Evolutionary conservation across 176 grass and related monocot species (phyloP).

Genomic region (Eragrostis curvula): DNA sequence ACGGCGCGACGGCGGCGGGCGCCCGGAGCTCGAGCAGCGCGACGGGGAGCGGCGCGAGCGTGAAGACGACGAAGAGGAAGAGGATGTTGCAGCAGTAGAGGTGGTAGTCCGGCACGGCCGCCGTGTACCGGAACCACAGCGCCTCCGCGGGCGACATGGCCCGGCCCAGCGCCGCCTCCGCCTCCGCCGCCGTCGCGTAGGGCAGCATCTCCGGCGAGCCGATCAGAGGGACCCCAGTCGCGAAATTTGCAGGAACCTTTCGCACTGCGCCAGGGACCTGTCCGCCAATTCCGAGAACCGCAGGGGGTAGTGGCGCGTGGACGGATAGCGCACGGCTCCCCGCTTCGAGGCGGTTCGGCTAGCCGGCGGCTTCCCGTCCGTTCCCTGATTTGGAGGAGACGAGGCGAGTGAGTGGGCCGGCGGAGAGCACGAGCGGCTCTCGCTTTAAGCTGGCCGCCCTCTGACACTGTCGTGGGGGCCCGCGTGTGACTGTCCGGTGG

Average conservation of each 20-base stretch:
- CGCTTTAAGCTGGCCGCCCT: background rate
- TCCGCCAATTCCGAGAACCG: background rate
- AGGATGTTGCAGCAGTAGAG: constrained; percentile 78
- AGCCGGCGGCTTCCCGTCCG: background rate
- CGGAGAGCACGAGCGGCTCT: background rate
- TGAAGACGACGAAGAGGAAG: constrained; percentile 81
- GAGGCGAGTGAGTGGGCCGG: constrained; percentile 4
- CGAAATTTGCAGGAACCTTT: background rate
- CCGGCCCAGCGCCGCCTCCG: constrained; percentile 80
- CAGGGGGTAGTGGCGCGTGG: no score
- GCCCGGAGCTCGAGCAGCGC: constrained; percentile 74
- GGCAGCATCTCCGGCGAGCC: constrained; percentile 64
- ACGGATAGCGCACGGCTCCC: background rate
- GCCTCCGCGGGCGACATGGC: constrained; percentile 59
- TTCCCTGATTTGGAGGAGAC: background rate
- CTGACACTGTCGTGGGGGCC: background rate
- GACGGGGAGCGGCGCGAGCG: constrained; percentile 79
- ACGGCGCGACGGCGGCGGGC: constrained; percentile 51
- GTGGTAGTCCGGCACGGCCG: constrained; percentile 61
- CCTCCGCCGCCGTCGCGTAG: constrained; percentile 69
- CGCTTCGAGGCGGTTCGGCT: background rate
- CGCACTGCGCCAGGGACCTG: background rate
- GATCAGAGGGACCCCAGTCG: background rate
- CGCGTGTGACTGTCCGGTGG: background rate
- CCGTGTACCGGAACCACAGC: constrained; percentile 77